These are phyloP conservation scores for Sphagnum tenellum DNA, from an alignment of 225 moss, liverwort and hornwort species.

Conservation along the genomic window DNA sequence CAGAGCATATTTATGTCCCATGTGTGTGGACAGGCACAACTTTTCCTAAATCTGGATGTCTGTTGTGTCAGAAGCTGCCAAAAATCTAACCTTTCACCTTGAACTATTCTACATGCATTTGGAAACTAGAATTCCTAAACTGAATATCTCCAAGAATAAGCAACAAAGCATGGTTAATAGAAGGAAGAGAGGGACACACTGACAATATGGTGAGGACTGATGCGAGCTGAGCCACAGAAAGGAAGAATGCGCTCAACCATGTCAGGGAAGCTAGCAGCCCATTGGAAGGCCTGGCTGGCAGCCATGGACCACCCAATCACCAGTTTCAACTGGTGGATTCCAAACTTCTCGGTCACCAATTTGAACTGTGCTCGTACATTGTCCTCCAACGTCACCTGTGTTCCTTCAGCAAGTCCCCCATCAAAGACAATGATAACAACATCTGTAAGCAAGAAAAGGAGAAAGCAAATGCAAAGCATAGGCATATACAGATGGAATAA, in stretches of 20 bases:
- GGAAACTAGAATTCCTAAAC: too few relatives aligned
- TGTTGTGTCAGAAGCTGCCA: too few relatives aligned
- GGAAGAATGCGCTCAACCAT: conserved; percentile 63
- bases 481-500: too few relatives aligned
- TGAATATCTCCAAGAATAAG: too few relatives aligned
- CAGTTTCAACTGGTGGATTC: conserved; percentile 45
- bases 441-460: background rate
- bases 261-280: conserved; percentile 60
- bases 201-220: conserved; percentile 52
- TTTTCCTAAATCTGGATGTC: too few relatives aligned
- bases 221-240: conserved; percentile 60
- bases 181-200: conserved; percentile 2
- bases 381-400: conserved; percentile 48
- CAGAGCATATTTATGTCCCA: too few relatives aligned
- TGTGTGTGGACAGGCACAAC: too few relatives aligned
- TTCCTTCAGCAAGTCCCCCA: background rate
- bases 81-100: too few relatives aligned
- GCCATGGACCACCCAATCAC: conserved; percentile 58
- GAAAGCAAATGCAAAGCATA: background rate
- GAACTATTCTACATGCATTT: too few relatives aligned
- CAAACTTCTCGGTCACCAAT: conserved; percentile 55
- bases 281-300: conserved; percentile 55
- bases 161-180: too few relatives aligned
- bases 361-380: conserved; percentile 53
- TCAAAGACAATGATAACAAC: background rate